These are phyloP conservation scores for Colletotrichum noveboracense DNA, from an alignment of 2,329 filamentous ascomycete genomes.

Conservation along the genomic window DNA sequence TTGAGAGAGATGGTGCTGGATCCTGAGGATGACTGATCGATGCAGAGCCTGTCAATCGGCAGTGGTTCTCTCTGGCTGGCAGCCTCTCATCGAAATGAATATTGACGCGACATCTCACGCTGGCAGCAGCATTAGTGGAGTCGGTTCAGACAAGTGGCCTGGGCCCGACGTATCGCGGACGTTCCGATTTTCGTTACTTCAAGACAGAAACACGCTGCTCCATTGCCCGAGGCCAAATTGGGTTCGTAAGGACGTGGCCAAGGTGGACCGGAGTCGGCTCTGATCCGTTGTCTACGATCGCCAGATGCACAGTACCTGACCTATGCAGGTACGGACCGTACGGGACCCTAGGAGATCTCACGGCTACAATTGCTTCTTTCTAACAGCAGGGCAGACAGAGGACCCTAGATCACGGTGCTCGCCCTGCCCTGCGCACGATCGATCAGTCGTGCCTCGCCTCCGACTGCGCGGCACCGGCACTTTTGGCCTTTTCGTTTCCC, in stretches of 20 bases:
- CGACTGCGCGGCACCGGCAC: neutral
- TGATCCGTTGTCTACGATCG: neutral
- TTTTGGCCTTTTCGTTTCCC: neutral
- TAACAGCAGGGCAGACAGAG: neutral
- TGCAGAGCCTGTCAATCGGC: neutral
- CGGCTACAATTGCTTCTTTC: neutral
- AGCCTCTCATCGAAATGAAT: neutral
- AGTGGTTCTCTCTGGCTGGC: neutral
- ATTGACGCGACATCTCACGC: neutral
- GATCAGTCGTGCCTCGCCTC: neutral
- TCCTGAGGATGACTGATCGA: slow-evolving; percentile 44
- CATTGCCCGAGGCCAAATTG: neutral
- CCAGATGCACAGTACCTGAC: neutral
- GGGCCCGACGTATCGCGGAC: neutral
- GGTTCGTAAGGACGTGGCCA: neutral
- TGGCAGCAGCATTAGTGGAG: neutral
- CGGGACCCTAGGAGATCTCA: neutral
- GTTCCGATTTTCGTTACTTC: neutral
- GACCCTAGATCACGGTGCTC: neutral
- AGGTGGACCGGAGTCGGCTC: neutral
- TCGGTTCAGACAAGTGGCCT: neutral
- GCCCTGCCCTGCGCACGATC: neutral
- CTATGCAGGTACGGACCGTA: neutral
- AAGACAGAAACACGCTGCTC: too few species aligned
- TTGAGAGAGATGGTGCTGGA: slow-evolving; percentile 77